Percentiles rank a stretch among this genome's conserved stretches.
Conservation (phyloP, 257 asterid species). For the Primulina tabacum region DNA sequence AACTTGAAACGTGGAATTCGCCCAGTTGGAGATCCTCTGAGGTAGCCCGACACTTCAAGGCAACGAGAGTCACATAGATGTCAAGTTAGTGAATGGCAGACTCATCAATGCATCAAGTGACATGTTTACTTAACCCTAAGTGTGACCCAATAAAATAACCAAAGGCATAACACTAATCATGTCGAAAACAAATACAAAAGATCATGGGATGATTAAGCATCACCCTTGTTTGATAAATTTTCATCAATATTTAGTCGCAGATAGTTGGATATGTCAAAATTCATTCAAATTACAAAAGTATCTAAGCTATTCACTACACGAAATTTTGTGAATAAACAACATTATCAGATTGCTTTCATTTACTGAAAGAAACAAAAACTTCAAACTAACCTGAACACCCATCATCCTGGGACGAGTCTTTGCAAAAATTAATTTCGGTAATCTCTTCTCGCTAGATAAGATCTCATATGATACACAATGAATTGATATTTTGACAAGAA, state of each 20-base stretch:
- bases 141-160: too few species aligned
- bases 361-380: constrained; percentile 6
- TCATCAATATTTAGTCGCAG: background rate
- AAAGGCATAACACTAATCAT: too few species aligned
- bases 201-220: too few species aligned
- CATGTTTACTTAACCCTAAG: too few species aligned
- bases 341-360: constrained; percentile 4
- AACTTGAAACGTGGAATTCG: too few species aligned
- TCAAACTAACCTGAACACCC: constrained; percentile 56
- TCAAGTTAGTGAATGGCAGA: too few species aligned
- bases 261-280: constrained; percentile 3
- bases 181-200: too few species aligned
- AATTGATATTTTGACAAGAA: constrained; percentile 58
- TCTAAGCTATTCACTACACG: background rate
- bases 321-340: constrained; percentile 1
- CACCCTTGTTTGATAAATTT: too few species aligned
- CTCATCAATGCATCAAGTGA: too few species aligned
- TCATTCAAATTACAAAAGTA: constrained; percentile 16
- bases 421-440: constrained; percentile 66
- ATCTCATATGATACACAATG: constrained; percentile 77
- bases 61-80: too few species aligned
- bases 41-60: too few species aligned
- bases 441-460: constrained; percentile 68
- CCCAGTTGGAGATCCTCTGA: too few species aligned
- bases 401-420: constrained; percentile 73